Evolutionary conservation across 208 protist genomes (phyloP).

Genomic region (Naegleria lovaniensis): DNA sequence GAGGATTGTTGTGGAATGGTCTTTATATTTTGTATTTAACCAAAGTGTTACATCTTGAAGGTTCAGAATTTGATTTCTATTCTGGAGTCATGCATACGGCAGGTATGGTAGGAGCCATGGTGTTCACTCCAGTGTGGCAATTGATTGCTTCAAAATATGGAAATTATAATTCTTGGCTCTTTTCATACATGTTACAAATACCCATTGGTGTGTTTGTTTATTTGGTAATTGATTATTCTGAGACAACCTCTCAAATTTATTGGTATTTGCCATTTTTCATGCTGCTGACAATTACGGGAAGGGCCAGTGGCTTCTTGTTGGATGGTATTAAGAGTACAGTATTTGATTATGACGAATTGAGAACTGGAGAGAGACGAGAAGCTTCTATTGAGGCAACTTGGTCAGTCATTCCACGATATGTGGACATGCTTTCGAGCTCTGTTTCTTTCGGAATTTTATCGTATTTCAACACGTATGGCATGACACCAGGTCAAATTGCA

Average conservation of each 20-base stretch:
- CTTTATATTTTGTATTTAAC: not conserved
- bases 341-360: constrained; percentile 20
- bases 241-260: not conserved
- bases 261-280: not conserved
- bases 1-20: constrained; percentile 21
- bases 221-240: not conserved
- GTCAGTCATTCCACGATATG: not conserved
- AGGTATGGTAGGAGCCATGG: not conserved
- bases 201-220: constrained; percentile 1
- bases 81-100: not conserved
- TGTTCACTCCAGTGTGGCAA: not conserved
- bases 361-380: not conserved
- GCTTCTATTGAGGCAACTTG: not conserved
- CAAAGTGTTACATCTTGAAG: not conserved
- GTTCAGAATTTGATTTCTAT: not conserved
- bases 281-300: not conserved
- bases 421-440: not conserved
- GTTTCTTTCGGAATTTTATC: not conserved
- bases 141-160: not conserved
- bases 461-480: not conserved
- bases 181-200: not conserved
- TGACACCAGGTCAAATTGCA: not conserved
- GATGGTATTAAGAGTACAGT: not conserved
- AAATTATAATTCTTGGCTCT: not conserved
- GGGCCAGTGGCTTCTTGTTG: not conserved